These are phyloP conservation scores for Xylaria cubensis DNA, from an alignment of 495 filamentous ascomycete species.

Conservation along the genomic window DNA sequence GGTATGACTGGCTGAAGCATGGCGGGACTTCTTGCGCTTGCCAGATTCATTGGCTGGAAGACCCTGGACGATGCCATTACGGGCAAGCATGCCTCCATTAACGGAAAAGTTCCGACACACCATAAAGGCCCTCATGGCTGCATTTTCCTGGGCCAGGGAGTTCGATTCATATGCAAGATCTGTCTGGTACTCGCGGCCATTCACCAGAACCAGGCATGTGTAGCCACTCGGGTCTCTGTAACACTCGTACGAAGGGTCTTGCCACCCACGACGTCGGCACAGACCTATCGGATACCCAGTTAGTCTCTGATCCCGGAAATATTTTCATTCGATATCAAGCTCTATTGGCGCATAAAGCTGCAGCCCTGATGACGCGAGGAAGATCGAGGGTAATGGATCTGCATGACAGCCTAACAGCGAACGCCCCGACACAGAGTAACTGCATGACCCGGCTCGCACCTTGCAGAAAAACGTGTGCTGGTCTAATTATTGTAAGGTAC, in stretches of 20 bases:
- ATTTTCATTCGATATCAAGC: conserved; percentile 41
- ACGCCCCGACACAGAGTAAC: conserved; percentile 36
- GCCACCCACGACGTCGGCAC: conserved; percentile 95
- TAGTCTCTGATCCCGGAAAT: conserved; percentile 50
- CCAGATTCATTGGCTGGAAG: conserved; percentile 68
- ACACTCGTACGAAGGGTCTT: conserved; percentile 87
- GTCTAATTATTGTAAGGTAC: conserved; percentile 28
- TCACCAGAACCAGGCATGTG: conserved; percentile 91
- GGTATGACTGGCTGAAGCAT: conserved; percentile 49
- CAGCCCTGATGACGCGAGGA: conserved; percentile 46
- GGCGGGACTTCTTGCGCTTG: conserved; percentile 57
- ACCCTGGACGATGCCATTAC: conserved; percentile 84
- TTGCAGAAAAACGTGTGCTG: conserved; percentile 38
- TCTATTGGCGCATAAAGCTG: conserved; percentile 34
- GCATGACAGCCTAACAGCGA: conserved; percentile 55
- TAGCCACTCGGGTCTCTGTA: conserved; percentile 75
- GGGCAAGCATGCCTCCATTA: conserved; percentile 91
- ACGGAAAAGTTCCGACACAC: conserved; percentile 98
- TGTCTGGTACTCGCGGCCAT: conserved; percentile 95
- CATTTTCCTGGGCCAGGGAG: conserved; percentile 86
- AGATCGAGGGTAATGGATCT: conserved; percentile 48
- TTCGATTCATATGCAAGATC: conserved; percentile 83
- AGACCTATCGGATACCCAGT: conserved; percentile 72
- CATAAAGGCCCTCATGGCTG: conserved; percentile 95
- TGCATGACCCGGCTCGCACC: conserved; percentile 32